Percentiles rank a stretch among this genome's conserved stretches.
These are phyloP conservation scores for Cucurbita pepo DNA, from an alignment of 306 rosid species.

Conservation along the genomic window DNA sequence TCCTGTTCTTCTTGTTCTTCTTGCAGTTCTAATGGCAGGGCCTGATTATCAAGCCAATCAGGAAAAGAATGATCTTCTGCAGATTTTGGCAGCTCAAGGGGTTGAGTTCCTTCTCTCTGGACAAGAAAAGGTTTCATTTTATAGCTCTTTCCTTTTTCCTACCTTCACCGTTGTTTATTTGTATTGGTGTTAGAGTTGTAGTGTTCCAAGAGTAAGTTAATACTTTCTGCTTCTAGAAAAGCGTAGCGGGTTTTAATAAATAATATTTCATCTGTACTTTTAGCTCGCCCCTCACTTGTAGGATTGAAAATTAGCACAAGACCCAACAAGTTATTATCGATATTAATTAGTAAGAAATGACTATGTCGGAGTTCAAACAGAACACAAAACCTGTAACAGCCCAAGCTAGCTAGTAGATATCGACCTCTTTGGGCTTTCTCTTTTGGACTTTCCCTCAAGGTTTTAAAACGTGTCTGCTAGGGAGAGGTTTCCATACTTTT, in stretches of 20 bases:
- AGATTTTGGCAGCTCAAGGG: conserved; percentile 44
- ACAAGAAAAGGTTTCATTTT: conserved; percentile 48
- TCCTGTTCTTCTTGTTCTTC: neutral
- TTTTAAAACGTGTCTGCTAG: too few relatives aligned
- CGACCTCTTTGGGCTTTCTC: too few relatives aligned
- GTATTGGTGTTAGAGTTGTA: neutral
- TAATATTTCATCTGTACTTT: neutral
- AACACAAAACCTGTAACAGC: neutral
- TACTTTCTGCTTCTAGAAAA: neutral
- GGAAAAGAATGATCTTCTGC: conserved; percentile 22
- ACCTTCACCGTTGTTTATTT: neutral
- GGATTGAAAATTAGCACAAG: neutral
- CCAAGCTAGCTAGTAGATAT: too few relatives aligned
- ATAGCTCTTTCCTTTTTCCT: neutral
- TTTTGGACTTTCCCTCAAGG: too few relatives aligned
- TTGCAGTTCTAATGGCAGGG: conserved; percentile 36
- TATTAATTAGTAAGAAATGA: neutral
- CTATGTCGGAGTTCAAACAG: neutral
- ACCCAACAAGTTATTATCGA: neutral
- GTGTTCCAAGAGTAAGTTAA: too few relatives aligned
- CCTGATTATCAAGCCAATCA: conserved; percentile 19
- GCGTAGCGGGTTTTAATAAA: neutral
- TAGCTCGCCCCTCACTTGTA: neutral
- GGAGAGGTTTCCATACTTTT: too few relatives aligned
- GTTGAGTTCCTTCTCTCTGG: conserved; percentile 59